A percentile compares a stretch with the other conserved stretches of the same genome.
These are phyloP conservation scores for Candida silvicultrix DNA, from an alignment of 805 yeast genomes.

Conservation along the genomic window DNA sequence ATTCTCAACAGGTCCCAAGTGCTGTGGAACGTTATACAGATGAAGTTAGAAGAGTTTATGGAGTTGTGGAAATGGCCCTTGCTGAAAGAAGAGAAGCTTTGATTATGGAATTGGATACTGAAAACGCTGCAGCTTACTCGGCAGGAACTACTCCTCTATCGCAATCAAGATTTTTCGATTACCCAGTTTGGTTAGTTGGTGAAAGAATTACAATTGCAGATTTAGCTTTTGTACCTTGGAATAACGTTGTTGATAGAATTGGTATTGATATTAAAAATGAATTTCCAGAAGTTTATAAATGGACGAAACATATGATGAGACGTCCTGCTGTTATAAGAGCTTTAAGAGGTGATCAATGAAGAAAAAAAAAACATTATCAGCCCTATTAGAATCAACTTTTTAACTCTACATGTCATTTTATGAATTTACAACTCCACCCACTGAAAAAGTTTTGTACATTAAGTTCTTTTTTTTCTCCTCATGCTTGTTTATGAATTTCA, in stretches of 20 bases:
- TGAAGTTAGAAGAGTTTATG: slow-evolving; percentile 89
- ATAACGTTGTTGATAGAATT: slow-evolving; percentile 87
- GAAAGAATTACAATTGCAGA: slow-evolving; percentile 83
- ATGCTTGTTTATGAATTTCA: too few relatives aligned
- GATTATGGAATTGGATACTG: slow-evolving; percentile 82
- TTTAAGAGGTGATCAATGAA: slow-evolving; percentile 54
- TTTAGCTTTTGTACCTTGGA: slow-evolving; percentile 93
- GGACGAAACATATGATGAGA: slow-evolving; percentile 95
- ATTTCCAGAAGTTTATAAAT: slow-evolving; percentile 91
- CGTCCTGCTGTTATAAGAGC: slow-evolving; percentile 90
- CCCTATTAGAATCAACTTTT: too few relatives aligned
- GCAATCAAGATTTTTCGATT: slow-evolving; percentile 81
- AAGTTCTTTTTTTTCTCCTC: too few relatives aligned
- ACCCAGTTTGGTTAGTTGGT: slow-evolving; percentile 94
- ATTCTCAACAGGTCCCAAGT: slow-evolving; percentile 74
- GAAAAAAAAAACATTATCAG: too few relatives aligned
- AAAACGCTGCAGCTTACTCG: slow-evolving; percentile 80
- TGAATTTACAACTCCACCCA: too few relatives aligned
- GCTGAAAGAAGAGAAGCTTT: slow-evolving; percentile 89
- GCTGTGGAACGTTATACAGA: slow-evolving; percentile 89
- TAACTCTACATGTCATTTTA: too few relatives aligned
- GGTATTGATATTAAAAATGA: slow-evolving; percentile 84
- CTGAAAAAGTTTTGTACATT: too few relatives aligned
- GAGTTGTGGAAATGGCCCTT: slow-evolving; percentile 90
- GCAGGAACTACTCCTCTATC: slow-evolving; percentile 85